Base-by-base conservation (phyloP, 345 rosid species). In the Citrus cavaleriei region DNA sequence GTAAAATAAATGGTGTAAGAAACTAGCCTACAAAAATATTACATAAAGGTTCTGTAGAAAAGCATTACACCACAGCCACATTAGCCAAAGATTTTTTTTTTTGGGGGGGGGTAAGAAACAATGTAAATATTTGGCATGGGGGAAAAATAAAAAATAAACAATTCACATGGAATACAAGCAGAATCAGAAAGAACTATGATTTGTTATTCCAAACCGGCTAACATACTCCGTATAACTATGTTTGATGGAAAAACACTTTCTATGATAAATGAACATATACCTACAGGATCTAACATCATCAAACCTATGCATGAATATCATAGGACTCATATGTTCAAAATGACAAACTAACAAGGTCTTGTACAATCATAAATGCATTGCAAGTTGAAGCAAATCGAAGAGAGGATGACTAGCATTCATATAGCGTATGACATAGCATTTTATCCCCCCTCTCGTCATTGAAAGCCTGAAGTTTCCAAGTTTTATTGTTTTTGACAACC, bases 21-120 rank as follows among this genome's bases (percentile, higher is more conserved):
- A 66, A 81, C 84, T 62, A 74, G 68, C 72, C 74, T 65, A 79
- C 68, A 77, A 79, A 62, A 49, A 80, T 30, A 75, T 34, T 71
- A 71, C 30, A 54, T 30, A 72, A 58, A 60, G 12, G 74, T 59
- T 18, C 77, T 3, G 54, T 10, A 37, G 46, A 55, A 16, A 61
- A 73, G 25, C 24, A 24, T n/a, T 70, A 64, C 2, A 27, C 21
- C 57, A 79, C 79, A 79, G 76, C 72, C 54, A 10, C 61, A 61
- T 34, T 68, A 72, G 72, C 35, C 69, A 73, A 76, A 34, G 30
- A 81, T 16, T 35, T 13, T 16, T 64, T 65, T 7, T 35, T 35
- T 35, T 35, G 38, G 38, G 38, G 38, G 38, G 38, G 38, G 2
- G 0, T 38, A 8, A 35, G 49, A 66, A 66, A 66, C 70, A 35